Conservation (phyloP, 768 basidiomycete species). For the Suillus bovinus region DNA sequence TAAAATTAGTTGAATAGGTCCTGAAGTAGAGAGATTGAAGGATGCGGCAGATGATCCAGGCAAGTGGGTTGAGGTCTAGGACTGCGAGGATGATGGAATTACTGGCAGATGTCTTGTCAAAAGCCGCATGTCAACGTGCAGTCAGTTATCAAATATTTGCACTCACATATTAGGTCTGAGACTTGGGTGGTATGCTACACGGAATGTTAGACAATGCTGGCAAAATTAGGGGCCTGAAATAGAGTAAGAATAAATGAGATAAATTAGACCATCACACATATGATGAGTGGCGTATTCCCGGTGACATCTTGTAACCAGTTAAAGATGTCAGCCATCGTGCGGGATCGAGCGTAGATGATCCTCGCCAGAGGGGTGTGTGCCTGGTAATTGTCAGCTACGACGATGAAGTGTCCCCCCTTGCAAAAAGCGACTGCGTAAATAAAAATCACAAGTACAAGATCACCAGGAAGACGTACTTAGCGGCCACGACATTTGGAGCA, state of each 20-base stretch:
- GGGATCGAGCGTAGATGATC: background rate
- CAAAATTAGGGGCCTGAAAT: background rate
- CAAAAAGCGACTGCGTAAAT: too few species aligned
- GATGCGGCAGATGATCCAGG: background rate
- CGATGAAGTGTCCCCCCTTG: background rate
- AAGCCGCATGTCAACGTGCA: background rate
- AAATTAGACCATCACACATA: background rate
- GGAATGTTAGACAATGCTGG: background rate
- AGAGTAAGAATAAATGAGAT: background rate
- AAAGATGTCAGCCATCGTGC: background rate
- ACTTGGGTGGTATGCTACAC: background rate
- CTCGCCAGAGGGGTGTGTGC: background rate
- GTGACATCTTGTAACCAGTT: background rate
- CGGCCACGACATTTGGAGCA: constrained; percentile 12
- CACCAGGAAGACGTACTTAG: constrained; percentile 9
- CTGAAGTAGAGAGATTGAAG: background rate
- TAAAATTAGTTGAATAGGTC: background rate
- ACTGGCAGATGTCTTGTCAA: background rate
- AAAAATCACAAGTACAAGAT: too few species aligned
- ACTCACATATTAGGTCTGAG: background rate
- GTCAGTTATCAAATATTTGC: background rate
- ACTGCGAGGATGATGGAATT: too few species aligned
- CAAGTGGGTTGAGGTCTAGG: background rate
- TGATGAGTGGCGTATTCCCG: background rate
- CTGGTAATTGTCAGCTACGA: background rate